Base-by-base conservation (phyloP, 169 alveolate species). In the Plasmodium falciparum region DNA sequence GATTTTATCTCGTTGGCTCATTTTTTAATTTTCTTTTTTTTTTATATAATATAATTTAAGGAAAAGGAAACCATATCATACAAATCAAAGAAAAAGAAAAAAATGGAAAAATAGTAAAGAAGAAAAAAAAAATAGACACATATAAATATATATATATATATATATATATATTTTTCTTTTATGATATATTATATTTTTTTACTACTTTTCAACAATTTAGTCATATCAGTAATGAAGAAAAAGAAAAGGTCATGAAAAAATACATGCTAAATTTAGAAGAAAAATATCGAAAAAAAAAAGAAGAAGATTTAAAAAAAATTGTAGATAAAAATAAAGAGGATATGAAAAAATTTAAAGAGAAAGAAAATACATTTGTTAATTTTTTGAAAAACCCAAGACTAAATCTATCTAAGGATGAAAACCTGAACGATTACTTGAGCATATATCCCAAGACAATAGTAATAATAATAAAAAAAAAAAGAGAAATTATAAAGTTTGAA, bases 311-410 rank as follows among this genome's bases (percentile, higher is more conserved):
- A 58, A 66, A 56, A 80, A 80, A 80, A 61, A 80, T 67, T 52
- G 33, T 80, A 20, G 72, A 67, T 54, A 80, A 80, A 39, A 59
- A 69, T 47, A 80, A 69, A 62, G 90, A 80, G 59, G 90, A 80
- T 33, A 54, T 80, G 45, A 80, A 80, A 67, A 69, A 80, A 54
- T 80, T 67, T 7, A 47, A 80, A 24, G 90, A 80, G 12, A 80
- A 54, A 50, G 83, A 80, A 52, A 80, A 54, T 24, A 67, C 73
- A 15, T 69, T 80, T 52, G 29, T 80, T 69, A 80, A 80, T 67
- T 80, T 63, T 80, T 80, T 80, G 45, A 80, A 80, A 71, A 80
- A 80, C 50, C 90, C 90, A n/a, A 52, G 90, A 33, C 70, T 80
- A 54, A 80, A 80, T 66, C 58, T 80, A 52, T 67, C 90, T 33